Evolutionary conservation across 2,329 filamentous ascomycete genomes (phyloP).

Genomic region (Lachnum nothofagi): DNA sequence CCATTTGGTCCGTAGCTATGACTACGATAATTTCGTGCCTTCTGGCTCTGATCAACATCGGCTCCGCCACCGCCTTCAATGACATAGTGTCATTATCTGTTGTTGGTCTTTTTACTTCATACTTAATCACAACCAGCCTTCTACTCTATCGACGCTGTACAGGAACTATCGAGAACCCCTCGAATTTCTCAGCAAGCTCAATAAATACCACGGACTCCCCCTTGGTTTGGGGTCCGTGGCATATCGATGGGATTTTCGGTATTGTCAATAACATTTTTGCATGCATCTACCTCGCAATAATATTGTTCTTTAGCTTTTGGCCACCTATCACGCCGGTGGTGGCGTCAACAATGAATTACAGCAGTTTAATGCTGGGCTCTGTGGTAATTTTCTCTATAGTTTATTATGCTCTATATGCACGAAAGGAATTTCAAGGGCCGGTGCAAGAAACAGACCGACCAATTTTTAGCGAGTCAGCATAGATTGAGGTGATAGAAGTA

Average conservation of each 20-base stretch:
- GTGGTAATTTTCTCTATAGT: too few relatives aligned
- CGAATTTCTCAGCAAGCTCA: conserved; percentile 10
- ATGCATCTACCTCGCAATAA: conserved; percentile 47
- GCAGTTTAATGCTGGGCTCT: background rate
- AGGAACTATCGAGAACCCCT: conserved; percentile 23
- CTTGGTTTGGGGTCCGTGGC: conserved; percentile 52
- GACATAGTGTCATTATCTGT: conserved; percentile 41
- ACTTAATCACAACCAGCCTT: conserved; percentile 37
- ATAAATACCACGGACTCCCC: conserved; percentile 4
- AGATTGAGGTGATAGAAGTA: too few relatives aligned
- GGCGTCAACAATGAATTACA: background rate
- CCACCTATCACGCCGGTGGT: background rate
- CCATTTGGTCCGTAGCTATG: conserved; percentile 8
- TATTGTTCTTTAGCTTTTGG: conserved; percentile 54
- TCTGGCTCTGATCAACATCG: conserved; percentile 37
- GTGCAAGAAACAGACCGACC: too few relatives aligned
- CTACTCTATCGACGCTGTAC: conserved; percentile 39
- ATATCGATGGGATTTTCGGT: conserved; percentile 45
- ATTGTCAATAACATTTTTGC: conserved; percentile 51
- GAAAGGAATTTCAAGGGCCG: too few relatives aligned
- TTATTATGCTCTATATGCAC: too few relatives aligned
- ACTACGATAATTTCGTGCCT: conserved; percentile 30
- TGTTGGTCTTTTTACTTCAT: conserved; percentile 41
- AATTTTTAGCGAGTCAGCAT: too few relatives aligned
- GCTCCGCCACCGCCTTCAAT: conserved; percentile 38